Evolutionary conservation across 2,329 filamentous ascomycete species (phyloP).

Genomic region (Alternaria panax): DNA sequence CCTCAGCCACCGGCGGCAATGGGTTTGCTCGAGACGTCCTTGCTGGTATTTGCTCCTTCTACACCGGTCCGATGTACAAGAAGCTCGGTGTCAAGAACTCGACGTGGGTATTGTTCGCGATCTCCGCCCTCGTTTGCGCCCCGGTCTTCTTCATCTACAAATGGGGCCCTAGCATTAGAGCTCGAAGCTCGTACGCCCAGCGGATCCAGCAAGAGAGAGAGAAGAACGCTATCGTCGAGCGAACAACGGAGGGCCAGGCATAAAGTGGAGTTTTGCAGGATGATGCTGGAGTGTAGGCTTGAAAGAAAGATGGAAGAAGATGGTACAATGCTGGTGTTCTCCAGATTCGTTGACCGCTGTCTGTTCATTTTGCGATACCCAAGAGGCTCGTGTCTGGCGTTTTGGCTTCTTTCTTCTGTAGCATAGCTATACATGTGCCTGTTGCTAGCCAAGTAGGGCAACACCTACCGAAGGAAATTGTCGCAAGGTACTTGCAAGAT

Average conservation of each 20-base stretch:
- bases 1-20: conserved; percentile 79
- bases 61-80: conserved; percentile 49
- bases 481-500: background rate
- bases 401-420: background rate
- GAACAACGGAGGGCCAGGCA: conserved; percentile 5
- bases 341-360: background rate
- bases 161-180: conserved; percentile 61
- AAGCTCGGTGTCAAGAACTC: conserved; percentile 34
- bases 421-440: background rate
- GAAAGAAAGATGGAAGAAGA: background rate
- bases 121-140: conserved; percentile 59
- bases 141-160: conserved; percentile 65
- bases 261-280: background rate
- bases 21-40: conserved; percentile 77
- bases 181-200: conserved; percentile 37
- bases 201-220: conserved; percentile 33
- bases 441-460: background rate
- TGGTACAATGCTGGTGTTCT: background rate
- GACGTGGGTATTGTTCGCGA: conserved; percentile 55
- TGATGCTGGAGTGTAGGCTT: background rate
- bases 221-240: conserved; percentile 14
- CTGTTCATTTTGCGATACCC: background rate
- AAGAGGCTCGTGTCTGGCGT: background rate
- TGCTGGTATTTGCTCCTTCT: conserved; percentile 72
- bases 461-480: background rate